Base-by-base conservation (phyloP, 2,329 filamentous ascomycete species). In the Fusarium continuum region DNA sequence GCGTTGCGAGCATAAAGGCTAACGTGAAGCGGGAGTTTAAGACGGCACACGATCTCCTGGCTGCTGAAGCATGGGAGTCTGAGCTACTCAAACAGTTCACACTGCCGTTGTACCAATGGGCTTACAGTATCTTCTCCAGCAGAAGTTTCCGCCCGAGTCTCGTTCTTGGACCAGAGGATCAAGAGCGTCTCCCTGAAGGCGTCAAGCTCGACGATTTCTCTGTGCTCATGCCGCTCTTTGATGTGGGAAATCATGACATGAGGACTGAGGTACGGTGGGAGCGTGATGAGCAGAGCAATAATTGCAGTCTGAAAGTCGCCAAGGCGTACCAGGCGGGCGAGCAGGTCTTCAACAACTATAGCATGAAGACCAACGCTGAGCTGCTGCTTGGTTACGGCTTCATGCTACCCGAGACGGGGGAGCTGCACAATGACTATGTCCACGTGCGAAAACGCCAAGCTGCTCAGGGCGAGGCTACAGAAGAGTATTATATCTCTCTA, bases 341-440 rank as follows among this genome's bases (percentile, higher is more conserved):
- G 25, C 84, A 87, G 64, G 74, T 87, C 20, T 88, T 82, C 69
- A 91, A 91, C 77, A 92, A 91, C 73, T 93, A 93, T 70, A 90
- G 90, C 25, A 74, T 79, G 70, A 91, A 91, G 74, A 91, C 89
- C 7, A 93, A 92, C 68, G 89, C 88, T 55, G 88, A 91, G 76
- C 77, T 90, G 20, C 79, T 90, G 2, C 76, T 89, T 3, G 86
- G 83, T 0, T 90, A 90, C 68, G 86, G 86, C 3, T 89, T 89
- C 70, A 79, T 84, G 61, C 70, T 88, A 0, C 80, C 82, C 2
- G 76, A 80, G 48, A 79, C 78, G 0, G 72, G 75, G 0, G 72
- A 69, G 5, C 74, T 87, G 52, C 85, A 88, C 70, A 87, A 87
- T 65, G 85, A 87, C 71, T 87, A 87, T 68, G 74, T 84, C 1